Evolutionary conservation across 805 yeast species (phyloP).

Genomic region (Hagleromyces aurorensis): DNA sequence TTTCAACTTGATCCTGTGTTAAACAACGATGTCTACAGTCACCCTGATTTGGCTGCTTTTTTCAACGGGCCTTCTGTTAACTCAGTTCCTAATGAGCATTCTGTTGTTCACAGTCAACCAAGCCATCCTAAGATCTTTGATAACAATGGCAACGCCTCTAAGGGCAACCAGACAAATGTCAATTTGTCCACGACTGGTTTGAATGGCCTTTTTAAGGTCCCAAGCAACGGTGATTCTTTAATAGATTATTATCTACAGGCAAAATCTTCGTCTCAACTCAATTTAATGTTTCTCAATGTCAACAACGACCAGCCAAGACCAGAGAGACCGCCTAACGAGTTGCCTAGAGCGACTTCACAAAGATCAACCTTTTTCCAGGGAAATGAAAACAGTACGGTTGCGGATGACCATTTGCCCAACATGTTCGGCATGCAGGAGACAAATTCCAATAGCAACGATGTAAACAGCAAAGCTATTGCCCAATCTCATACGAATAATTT

Average conservation of each 20-base stretch:
- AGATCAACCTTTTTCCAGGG: too few relatives aligned
- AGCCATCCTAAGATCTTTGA: too few relatives aligned
- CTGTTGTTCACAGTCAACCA: too few relatives aligned
- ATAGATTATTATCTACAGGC: conserved; percentile 15
- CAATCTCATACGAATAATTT: conserved; percentile 9
- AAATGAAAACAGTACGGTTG: too few relatives aligned
- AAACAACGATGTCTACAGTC: conserved; percentile 21
- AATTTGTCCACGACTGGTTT: conserved; percentile 3
- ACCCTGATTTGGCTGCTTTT: conserved; percentile 17
- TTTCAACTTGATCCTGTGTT: conserved; percentile 28
- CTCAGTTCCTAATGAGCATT: too few relatives aligned
- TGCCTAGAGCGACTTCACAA: conserved; percentile 1
- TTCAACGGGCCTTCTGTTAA: conserved; percentile 6
- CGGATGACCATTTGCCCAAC: too few relatives aligned
- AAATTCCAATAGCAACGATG: conserved; percentile 1
- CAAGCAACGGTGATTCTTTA: conserved; percentile 22
- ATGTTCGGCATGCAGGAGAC: too few relatives aligned
- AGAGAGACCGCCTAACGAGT: too few relatives aligned
- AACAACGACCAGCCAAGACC: too few relatives aligned
- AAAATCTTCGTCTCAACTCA: conserved; percentile 13
- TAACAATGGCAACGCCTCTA: too few relatives aligned
- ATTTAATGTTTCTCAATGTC: conserved; percentile 5
- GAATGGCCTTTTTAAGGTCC: conserved; percentile 22
- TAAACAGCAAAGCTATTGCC: background rate
- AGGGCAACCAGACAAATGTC: conserved; percentile 5